Conservation (phyloP, 257 asterid species). For the Handroanthus guayacan region DNA sequence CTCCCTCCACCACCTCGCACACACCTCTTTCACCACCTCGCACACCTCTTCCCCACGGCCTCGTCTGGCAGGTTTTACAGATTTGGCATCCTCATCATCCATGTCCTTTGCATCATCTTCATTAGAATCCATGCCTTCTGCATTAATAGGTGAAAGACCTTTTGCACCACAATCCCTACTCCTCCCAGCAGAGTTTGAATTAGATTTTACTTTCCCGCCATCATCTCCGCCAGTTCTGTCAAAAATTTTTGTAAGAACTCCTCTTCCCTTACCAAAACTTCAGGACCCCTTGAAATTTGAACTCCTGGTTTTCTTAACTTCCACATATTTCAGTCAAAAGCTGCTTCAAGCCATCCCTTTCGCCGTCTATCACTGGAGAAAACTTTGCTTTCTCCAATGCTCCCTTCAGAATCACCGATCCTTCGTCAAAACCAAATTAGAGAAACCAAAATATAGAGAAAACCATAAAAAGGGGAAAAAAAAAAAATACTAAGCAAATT, state of each 20-base stretch:
- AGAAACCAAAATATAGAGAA: too few relatives aligned
- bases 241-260: slow-evolving; percentile 53
- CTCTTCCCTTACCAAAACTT: too few relatives aligned
- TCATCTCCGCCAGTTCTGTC: slow-evolving; percentile 71
- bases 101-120: slow-evolving; percentile 65
- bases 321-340: too few relatives aligned
- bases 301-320: too few relatives aligned
- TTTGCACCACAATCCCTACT: slow-evolving; percentile 90
- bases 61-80: slow-evolving; percentile 80
- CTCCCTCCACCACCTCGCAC: slow-evolving; percentile 98
- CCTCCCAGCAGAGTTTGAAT: slow-evolving; percentile 66
- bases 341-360: too few relatives aligned
- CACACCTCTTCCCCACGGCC: slow-evolving; percentile 92
- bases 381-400: too few relatives aligned
- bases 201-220: slow-evolving; percentile 51
- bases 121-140: slow-evolving; percentile 53
- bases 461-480: too few relatives aligned
- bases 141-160: slow-evolving; percentile 47
- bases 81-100: slow-evolving; percentile 58
- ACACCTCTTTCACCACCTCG: slow-evolving; percentile 86
- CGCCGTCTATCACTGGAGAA: too few relatives aligned
- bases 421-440: too few relatives aligned
- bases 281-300: too few relatives aligned
- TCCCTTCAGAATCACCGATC: too few relatives aligned
- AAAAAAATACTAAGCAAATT: too few relatives aligned